phyloP scores from a whole-genome alignment of 331 rosid genomes.

The Quercus tomentella region DNA sequence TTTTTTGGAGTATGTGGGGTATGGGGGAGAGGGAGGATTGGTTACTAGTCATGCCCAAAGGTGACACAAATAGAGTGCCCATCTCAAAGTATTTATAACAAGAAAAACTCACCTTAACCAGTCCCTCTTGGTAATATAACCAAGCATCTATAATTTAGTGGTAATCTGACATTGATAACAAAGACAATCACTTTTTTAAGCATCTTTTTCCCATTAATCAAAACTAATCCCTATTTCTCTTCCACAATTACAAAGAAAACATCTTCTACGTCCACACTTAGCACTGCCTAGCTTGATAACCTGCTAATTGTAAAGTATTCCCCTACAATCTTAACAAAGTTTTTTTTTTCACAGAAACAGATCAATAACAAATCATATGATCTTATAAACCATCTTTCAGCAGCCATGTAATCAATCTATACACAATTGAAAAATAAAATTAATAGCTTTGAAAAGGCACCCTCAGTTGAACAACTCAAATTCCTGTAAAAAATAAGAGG shows the following conservation, averaged over 20 bases:
- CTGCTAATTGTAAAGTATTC: neutral
- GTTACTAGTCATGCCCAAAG: no score
- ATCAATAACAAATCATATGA: neutral
- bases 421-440: neutral
- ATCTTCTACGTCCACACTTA: neutral
- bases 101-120: neutral
- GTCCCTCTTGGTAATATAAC: neutral
- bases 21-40: no score
- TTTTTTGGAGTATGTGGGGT: no score
- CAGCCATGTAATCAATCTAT: neutral
- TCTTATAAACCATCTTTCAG: neutral
- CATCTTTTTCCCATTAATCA: neutral
- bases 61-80: no score
- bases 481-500: neutral
- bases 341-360: neutral
- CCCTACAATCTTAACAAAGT: neutral
- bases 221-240: neutral
- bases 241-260: neutral
- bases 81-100: no score
- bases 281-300: neutral
- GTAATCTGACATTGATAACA: neutral
- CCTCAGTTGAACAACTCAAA: neutral
- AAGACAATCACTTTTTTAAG: neutral
- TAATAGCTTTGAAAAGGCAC: neutral
- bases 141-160: neutral